These are phyloP conservation scores for Plasmodium reichenowi DNA, from an alignment of 169 alveolate species.

Conservation along the genomic window DNA sequence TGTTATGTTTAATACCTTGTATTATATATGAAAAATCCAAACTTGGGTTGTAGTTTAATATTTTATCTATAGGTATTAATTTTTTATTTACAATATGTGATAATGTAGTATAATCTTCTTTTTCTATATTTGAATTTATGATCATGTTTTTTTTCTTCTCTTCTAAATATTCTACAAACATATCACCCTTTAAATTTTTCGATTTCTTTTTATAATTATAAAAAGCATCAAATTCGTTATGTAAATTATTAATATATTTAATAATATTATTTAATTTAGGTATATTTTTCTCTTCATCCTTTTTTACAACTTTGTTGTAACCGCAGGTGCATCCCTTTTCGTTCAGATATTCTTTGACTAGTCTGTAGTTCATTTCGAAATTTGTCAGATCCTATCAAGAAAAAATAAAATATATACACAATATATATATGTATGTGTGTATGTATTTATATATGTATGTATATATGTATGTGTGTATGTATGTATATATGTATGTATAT, in stretches of 20 bases:
- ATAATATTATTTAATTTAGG: constrained; percentile 12
- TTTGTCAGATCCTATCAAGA: constrained; percentile 30
- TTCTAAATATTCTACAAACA: constrained; percentile 45
- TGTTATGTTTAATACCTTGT: constrained; percentile 44
- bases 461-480: too few relatives aligned
- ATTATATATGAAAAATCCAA: constrained; percentile 37
- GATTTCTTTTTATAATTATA: constrained; percentile 62
- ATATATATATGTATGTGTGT: not conserved
- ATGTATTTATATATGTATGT: too few relatives aligned
- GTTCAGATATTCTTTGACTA: constrained; percentile 31
- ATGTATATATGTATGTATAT: too few relatives aligned
- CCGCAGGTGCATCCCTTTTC: constrained; percentile 57
- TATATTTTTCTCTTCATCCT: not conserved
- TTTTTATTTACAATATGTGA: constrained; percentile 38
- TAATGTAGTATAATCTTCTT: constrained; percentile 60
- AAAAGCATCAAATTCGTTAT: constrained; percentile 66
- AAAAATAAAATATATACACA: not conserved
- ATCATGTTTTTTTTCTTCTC: constrained; percentile 60
- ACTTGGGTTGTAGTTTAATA: constrained; percentile 34
- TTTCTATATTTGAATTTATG: constrained; percentile 49
- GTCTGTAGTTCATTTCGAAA: constrained; percentile 30
- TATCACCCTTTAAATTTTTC: constrained; percentile 33
- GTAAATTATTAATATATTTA: constrained; percentile 45
- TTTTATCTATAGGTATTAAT: constrained; percentile 39
- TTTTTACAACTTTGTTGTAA: constrained; percentile 15